Evolutionary conservation across 257 asterid genomes (phyloP), one percentile per base, ranked within the genome.

Genomic region (Mitragyna speciosa): DNA sequence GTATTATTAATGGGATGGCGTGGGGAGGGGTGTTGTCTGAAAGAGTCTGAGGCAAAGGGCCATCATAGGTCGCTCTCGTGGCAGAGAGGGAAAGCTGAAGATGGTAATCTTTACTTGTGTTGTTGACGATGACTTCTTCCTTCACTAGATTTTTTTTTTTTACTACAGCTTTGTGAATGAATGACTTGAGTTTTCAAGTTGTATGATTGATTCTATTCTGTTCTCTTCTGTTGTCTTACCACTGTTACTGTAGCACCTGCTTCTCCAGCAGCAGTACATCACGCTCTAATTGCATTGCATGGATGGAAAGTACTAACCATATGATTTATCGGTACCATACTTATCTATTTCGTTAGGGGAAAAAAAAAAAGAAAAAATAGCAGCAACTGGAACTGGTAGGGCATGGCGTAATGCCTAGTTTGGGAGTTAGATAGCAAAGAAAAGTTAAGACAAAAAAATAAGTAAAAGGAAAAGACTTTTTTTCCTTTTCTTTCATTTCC

Each of bases 31-130:
- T 61, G 19, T 12, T 67, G 30, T 80, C 76, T 74, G 79, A 39
- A 66, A 73, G 69, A 83, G 72, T 79, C 81, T 80, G 84, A 66
- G 85, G 68, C 82, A 79, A 58, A 78, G 78, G 84, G 67, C 85
- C 85, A 84, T 89, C 82, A 78, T 71, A 86, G 56, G 92, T 92
- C 95, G 77, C 90, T 81, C 69, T 87, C 89, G 47, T 5, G 56
- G 85, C 83, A 84, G 85, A 76, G 82, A 77, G 73, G 76, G 69
- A 80, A 72, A 81, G 87, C 83, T 75, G 67, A 82, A 79, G 82
- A 77, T 59, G 83, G 86, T 80, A 84, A 80, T 78, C 80, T 82
- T 82, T 88, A 73, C 88, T 76, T 79, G 77, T 73, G 89, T 87
- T 77, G 88, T 86, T 88, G 90, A 88, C 85, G 85, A 87, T 77